Base-by-base conservation (phyloP, 2,329 filamentous ascomycete genomes). In the Ciborinia camelliae region DNA sequence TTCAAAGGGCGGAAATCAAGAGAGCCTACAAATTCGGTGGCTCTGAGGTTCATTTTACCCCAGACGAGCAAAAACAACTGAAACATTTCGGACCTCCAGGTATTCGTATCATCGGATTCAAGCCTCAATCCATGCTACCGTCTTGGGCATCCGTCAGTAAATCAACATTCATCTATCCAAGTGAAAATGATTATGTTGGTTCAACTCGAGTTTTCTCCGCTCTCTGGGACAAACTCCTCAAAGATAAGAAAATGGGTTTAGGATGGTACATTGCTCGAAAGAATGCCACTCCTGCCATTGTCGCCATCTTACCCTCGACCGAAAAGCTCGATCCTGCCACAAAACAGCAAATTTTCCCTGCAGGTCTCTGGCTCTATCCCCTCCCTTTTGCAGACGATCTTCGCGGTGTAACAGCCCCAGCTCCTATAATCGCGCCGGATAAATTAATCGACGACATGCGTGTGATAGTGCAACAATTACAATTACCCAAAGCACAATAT, bases 11-110 rank as follows among this genome's bases (percentile, higher is more conserved):
- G 3, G 92, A 98, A 72, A 85, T 96, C 26, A 90, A 90, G 66
- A 97, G 95, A 76, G 95, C 94, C 0, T 99, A 95, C 81, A 97
- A 95, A 72, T 98, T 98, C 73, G 95, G 94, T 15, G 93, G 92
- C 47, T 91, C 96, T 69, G 92, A 92, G 55, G 86, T 99, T 54
- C 84, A 89, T 57, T 99, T 99, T 75, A 88, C 88, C 0, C 84
- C 88, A 0, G 92, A 97, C 41, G 94, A 99, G 75, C 86, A 94
- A 66, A 89, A 88, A 65, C 79, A 84, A 26, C 82, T 99, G 65
- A 88, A 88, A 67, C 81, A 91, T 69, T 97, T 97, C 71, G 94
- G 93, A 3, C 83, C 90, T 1, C 91, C 92, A 0, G 81, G 91
- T 15, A 90, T 99, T 64, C 88, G 92, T 6, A 90, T 99, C 69